These are phyloP conservation scores for Penicillium maclennaniae DNA, from an alignment of 495 filamentous ascomycete genomes.

Conservation along the genomic window DNA sequence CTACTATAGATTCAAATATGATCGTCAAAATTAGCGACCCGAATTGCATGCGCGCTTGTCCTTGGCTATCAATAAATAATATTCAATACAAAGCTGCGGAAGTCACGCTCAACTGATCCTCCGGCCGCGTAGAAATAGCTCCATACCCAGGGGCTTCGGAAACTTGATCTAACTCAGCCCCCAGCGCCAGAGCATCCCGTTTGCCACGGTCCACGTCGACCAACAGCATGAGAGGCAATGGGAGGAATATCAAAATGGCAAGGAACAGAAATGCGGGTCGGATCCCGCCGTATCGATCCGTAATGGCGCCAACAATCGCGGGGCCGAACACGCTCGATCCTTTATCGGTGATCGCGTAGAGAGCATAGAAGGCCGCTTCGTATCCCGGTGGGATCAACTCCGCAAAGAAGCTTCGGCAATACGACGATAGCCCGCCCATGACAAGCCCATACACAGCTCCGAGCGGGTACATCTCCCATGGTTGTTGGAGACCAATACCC, in stretches of 20 bases:
- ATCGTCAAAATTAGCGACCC: too few relatives aligned
- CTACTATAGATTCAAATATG: too few relatives aligned
- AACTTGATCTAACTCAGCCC: conserved; percentile 56
- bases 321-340: conserved; percentile 93
- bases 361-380: conserved; percentile 92
- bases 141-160: conserved; percentile 22
- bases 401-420: conserved; percentile 89
- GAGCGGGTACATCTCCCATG: conserved; percentile 96
- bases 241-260: conserved; percentile 74
- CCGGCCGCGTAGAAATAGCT: conserved; percentile 10
- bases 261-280: conserved; percentile 92
- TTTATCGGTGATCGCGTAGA: conserved; percentile 98
- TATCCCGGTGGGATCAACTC: conserved; percentile 90
- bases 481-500: conserved; percentile 83
- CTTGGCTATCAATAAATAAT: too few relatives aligned
- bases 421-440: conserved; percentile 86
- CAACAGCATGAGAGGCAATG: conserved; percentile 76
- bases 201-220: conserved; percentile 90
- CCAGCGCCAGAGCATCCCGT: conserved; percentile 68
- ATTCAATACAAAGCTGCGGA: neutral
- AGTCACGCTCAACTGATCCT: neutral
- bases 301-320: conserved; percentile 87
- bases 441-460: conserved; percentile 90
- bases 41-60: too few relatives aligned
- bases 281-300: conserved; percentile 85